Conservation (phyloP, 1,284 basidiomycete species). For the Cutaneotrichosporon curvatum region DNA sequence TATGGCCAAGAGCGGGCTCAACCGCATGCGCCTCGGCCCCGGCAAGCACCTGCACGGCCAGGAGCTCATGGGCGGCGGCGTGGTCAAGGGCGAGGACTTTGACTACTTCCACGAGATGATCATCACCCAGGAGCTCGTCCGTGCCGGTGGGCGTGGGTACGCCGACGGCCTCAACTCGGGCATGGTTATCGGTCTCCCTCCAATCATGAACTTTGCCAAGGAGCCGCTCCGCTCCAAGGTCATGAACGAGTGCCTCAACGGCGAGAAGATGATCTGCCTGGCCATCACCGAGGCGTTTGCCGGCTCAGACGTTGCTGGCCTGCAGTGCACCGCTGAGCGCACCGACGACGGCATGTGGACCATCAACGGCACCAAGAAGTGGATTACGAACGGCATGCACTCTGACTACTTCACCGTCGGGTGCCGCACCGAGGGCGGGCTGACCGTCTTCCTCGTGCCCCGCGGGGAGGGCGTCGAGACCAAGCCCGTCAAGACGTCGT, state of each 20-base stretch:
- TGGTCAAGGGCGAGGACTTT: constrained; percentile 79
- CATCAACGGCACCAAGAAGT: constrained; percentile 80
- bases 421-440: constrained; percentile 57
- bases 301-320: constrained; percentile 79
- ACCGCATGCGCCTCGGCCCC: constrained; percentile 83
- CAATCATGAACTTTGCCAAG: constrained; percentile 54
- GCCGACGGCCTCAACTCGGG: constrained; percentile 71
- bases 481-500: constrained; percentile 76
- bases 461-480: constrained; percentile 74
- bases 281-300: constrained; percentile 86
- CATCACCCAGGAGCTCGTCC: constrained; percentile 75
- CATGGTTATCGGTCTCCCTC: constrained; percentile 66
- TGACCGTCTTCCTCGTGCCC: constrained; percentile 77
- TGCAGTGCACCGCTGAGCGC: constrained; percentile 74
- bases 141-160: constrained; percentile 73
- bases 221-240: constrained; percentile 55
- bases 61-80: constrained; percentile 64
- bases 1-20: constrained; percentile 59
- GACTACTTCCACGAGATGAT: constrained; percentile 68
- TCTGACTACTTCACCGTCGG: constrained; percentile 42
- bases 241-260: constrained; percentile 71
- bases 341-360: constrained; percentile 68
- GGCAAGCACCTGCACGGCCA: constrained; percentile 72
- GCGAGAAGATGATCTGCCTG: constrained; percentile 61
- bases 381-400: constrained; percentile 81